Percentiles rank a stretch among this genome's conserved stretches.
Conservation (phyloP, 2,329 filamentous ascomycete genomes). For the Drechslerella dactyloides region DNA sequence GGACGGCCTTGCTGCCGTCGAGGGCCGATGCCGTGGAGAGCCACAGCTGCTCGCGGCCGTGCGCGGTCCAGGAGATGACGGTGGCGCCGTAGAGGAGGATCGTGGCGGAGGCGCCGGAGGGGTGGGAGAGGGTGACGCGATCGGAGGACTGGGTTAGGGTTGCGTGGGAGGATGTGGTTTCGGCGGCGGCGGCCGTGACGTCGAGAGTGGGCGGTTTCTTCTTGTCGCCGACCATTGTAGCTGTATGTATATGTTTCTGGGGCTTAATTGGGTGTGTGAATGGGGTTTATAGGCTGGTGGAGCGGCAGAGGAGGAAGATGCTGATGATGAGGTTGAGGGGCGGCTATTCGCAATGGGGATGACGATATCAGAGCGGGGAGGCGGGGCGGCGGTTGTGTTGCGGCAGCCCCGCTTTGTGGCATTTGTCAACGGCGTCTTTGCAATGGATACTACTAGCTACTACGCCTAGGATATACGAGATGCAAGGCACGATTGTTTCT, state of each 20-base stretch:
- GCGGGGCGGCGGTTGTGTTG: not conserved
- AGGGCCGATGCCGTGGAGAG: constrained; percentile 32
- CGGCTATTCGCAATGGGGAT: not conserved
- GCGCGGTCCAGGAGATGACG: constrained; percentile 89
- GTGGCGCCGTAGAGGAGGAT: constrained; percentile 91
- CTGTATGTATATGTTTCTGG: not conserved
- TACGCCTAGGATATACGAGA: too few species aligned
- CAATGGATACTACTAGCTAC: too few species aligned
- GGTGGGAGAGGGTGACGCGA: constrained; percentile 75
- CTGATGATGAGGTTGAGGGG: not conserved
- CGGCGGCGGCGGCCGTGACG: constrained; percentile 5
- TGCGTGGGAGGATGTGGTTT: constrained; percentile 14
- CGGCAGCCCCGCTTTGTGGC: not conserved
- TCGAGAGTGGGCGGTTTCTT: constrained; percentile 29
- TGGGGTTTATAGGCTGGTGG: not conserved
- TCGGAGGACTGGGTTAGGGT: constrained; percentile 63
- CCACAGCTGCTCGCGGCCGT: constrained; percentile 63
- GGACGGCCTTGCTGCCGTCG: constrained; percentile 86
- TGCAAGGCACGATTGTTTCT: too few species aligned
- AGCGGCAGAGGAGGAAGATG: not conserved
- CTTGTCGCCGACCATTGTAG: constrained; percentile 27
- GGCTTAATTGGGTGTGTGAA: constrained; percentile 7
- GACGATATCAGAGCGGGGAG: not conserved
- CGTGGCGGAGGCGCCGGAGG: constrained; percentile 83
- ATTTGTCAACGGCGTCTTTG: too few species aligned